Base-by-base conservation (phyloP, 2,329 filamentous ascomycete genomes). In the Calonectria pseudoturangicola region DNA sequence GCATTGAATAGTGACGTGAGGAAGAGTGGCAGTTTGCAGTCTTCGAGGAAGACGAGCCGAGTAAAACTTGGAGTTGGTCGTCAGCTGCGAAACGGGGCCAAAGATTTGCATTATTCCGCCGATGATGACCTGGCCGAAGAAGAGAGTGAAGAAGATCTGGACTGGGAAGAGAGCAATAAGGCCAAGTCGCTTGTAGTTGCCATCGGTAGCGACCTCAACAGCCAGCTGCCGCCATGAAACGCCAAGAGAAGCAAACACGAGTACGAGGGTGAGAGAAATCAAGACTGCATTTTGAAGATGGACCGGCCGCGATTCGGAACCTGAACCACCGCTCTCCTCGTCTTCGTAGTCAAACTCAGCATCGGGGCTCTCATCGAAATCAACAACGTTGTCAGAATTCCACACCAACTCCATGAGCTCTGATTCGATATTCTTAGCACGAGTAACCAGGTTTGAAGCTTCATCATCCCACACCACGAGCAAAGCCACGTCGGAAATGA, bases 401-500 rank as follows among this genome's bases (percentile, higher is more conserved):
- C 93, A 95, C 2, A 95, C 92, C 2, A 95, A 86, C 78, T 94
- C 90, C 92, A 95, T 94, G 51, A 96, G 86, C 81, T 95, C 93
- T 3, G 90, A 89, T 83, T 96, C 93, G 72, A 96, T 95, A 41
- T 88, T 88, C 80, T 92, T 92, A 54, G 93, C 94, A 68, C 94
- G 88, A 68, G 90, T 85, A 6, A 95, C 87, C 10, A 96, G 86
- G 79, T 95, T 91, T 69, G 93, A 87, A 0, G 94, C 90, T 70
- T 96, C 93, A 76, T 96, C 94, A 76, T 96, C 94, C 94, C 94
- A 97, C 1, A 96, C 93, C 1, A 96, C 86, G 1, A 97, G 86
- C 6, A 96, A 86, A 5, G 91, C 90, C 74, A 94, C 92, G 0
- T 90, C 90, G 2, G 93, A 92, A 50, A 96, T 88, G 81, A 96